A percentile compares a stretch with the other conserved stretches of the same genome.
Evolutionary conservation across 2,329 filamentous ascomycete genomes (phyloP).

Genomic region (Ophiostoma novo-ulmi): DNA sequence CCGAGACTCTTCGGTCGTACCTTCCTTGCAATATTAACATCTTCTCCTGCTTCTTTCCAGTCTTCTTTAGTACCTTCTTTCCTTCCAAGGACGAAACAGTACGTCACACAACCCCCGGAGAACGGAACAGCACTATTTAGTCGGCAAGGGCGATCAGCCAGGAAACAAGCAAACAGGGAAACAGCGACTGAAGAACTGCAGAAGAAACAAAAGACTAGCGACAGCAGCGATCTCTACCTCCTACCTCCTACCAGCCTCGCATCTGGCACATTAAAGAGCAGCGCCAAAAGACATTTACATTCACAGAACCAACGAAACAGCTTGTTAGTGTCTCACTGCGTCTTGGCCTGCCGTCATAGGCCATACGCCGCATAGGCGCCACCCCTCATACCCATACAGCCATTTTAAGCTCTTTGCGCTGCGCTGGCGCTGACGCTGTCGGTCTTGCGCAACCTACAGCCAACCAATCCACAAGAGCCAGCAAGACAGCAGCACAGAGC

Average conservation of each 20-base stretch:
- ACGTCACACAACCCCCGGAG: not conserved
- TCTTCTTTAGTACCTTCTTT: not conserved
- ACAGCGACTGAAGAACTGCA: slow-evolving; percentile 2
- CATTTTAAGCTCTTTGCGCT: slow-evolving; percentile 2
- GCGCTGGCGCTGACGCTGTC: not conserved
- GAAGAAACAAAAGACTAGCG: not conserved
- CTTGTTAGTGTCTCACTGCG: not conserved
- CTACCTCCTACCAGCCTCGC: not conserved
- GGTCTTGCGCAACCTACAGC: slow-evolving; percentile 14
- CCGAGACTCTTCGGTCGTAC: not conserved
- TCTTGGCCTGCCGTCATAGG: not conserved
- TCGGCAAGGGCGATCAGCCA: not conserved
- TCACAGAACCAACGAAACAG: not conserved
- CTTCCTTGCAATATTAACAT: not conserved
- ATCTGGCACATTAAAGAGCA: not conserved
- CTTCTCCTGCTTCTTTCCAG: not conserved
- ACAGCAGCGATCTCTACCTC: not conserved
- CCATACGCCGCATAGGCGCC: not conserved
- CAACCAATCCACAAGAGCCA: slow-evolving; percentile 22
- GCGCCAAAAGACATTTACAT: not conserved
- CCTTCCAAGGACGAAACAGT: not conserved
- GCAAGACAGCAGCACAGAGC: slow-evolving; percentile 2
- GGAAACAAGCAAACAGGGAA: not conserved
- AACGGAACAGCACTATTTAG: not conserved
- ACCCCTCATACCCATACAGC: not conserved